Evolutionary conservation across 163 green algal species (phyloP), one percentile per base, ranked within the genome.

Genomic region (Scenedesmus sp.): DNA sequence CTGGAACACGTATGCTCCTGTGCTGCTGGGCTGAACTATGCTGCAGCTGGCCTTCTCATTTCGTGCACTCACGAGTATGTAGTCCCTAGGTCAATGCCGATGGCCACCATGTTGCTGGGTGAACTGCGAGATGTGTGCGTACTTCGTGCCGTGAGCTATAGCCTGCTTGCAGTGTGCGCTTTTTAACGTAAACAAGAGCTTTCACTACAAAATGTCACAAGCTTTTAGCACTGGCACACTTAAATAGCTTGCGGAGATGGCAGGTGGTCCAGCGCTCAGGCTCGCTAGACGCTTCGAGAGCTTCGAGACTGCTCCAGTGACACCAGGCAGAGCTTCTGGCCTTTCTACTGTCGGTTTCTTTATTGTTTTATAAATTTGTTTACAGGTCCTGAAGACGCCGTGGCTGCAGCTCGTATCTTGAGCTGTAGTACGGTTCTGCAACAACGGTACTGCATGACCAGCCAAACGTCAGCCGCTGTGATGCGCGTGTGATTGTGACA

Each of bases 21-120:
- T 35, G 22, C 59, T 35, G 35, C 2, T 10, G 30, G 18, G 30
- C 30, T 76, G 30, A 22, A 2, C 18, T 76, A 26, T 40, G 65
- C 65, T 76, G 65, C 65, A 76, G 5, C 4, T 40, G 30, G 30
- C 65, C 65, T 76, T 7, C 1, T 40, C 15, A 37, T 40, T 6
- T 2, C 0, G 65, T 76, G 30, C 30, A 76, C 65, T 76, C 30
- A 76, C 65, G 65, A 76, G 49, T 88, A 88, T 30, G 83, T 88
- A 15, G 83, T 88, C 15, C 83, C 83, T 43, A 88, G 22, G 68
- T 88, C 83, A 56, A 88, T 88, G 40, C 83, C 83, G 26, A 88
- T 81, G 61, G 83, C 83, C 65, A 76, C 65, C 65, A 76, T 76
- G 30, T 40, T 40, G 65, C 30, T 20, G 10, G 30, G 5, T 76